Evolutionary conservation across 768 basidiomycete species (phyloP), one percentile per base, ranked within the genome.

Genomic region (Boletus fagicola): DNA sequence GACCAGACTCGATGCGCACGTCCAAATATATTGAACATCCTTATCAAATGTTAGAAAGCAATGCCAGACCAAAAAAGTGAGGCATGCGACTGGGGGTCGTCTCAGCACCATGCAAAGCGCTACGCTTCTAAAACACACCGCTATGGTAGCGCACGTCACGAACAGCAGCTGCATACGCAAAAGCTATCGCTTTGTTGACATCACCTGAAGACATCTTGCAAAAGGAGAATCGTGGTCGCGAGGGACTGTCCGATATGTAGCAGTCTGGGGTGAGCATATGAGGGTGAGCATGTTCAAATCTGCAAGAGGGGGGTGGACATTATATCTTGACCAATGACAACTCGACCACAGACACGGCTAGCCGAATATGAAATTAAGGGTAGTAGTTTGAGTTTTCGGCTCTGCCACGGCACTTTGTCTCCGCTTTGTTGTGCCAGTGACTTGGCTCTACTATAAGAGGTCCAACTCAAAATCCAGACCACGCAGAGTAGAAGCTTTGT

Each of bases 21-120:
- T 43, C 70, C 60, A 68, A 28, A 72, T 53, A 13, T 52, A 68
- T 0, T 50, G 36, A 39, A 62, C 54, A 51, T 69, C 68, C 13
- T 71, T 51, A 13, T 59, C 59, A 2, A 69, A 30, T 7, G 56
- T 65, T 12, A 59, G 9, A 11, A 65, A 2, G 9, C 26, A 40
- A 24, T 56, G 24, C 65, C 65, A 66, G 16, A 62, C 38, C 13
- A 66, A 28, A 36, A 66, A 13, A 0, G 60, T 26, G 2, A 68
- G 43, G 2, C 53, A 51, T 48, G 57, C 54, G 5, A 59, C 65
- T 68, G 28, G 18, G 0, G 1, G 15, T 40, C 11, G 20, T 5
- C 47, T 68, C 28, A 68, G 56, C 12, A 50, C 5, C 10, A n/a
- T 28, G 15, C 6, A 15, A 36, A 30, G 20, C 4, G n/a, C 16